Base-by-base conservation (phyloP, 176 grass and related monocot genomes). In the Oryza glaberrima region DNA sequence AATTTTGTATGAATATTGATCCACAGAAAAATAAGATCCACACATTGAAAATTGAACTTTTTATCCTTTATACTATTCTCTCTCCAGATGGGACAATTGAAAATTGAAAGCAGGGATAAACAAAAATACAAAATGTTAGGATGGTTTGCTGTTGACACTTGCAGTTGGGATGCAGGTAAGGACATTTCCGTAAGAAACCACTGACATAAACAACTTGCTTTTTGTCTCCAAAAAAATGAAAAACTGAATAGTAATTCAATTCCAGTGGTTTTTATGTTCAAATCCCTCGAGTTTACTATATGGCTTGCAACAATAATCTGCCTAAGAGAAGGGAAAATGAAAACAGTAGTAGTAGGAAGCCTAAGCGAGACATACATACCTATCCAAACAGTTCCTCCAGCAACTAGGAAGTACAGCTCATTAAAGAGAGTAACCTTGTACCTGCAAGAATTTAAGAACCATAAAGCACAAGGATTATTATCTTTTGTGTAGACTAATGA, bases 361-460 rank as follows among this genome's bases (percentile, higher is more conserved):
- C 58, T 67, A 4, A 54, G 85, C 3, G 54, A 78, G 84, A 17
- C 86, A 46, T 91, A 17, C 86, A 45, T 91, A 98, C 95, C 95
- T 83, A 92, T 98, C 95, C 95, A 98, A 83, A 98, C 54, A 26
- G 95, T 98, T 91, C 95, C 95, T 72, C 95, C 95, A 70, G 93
- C 95, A 60, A 98, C 93, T 60, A 98, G 87, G 77, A 98, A 98
- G 82, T 98, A 98, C 22, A 98, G 80, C 79, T 98, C 95, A 76
- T 98, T 98, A 70, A 98, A 98, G 85, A 95, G 88, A 45, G 93
- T 95, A 79, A 98, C 86, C 82, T 98, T 98, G 87, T 98, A 98
- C 93, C 95, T 98, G 90, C 51, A 93, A 86, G 67, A 73, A 80
- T 86, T 78, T 80, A 89, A 89, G 72, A 20, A 81, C n/a, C 17